phyloP scores from a whole-genome alignment of 177 flowering plant genomes.

The Vitis hybrid region DNA sequence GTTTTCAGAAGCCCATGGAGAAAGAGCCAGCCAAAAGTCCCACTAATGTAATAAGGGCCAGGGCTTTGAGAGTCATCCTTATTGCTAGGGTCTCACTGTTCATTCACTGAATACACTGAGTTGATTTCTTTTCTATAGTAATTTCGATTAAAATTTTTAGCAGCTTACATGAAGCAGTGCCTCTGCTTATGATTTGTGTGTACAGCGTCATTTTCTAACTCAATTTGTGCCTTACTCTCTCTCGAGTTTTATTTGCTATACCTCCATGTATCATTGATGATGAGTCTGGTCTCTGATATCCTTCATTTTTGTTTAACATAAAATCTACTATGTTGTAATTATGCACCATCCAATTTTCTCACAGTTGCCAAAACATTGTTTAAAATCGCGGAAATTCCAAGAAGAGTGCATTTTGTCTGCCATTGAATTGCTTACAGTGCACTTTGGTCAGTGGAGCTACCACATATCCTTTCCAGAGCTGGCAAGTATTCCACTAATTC shows the following conservation, averaged over 20 bases:
- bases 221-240: not conserved
- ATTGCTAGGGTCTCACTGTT: not conserved
- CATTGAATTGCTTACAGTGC: constrained; percentile 67
- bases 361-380: constrained; percentile 82
- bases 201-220: not conserved
- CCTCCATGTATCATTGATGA: not conserved
- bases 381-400: constrained; percentile 71
- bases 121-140: not conserved
- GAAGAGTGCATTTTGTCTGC: constrained; percentile 61
- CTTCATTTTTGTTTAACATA: not conserved
- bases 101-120: not conserved
- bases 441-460: constrained; percentile 89
- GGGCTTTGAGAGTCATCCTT: too few relatives aligned
- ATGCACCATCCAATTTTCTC: constrained; percentile 2
- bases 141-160: not conserved
- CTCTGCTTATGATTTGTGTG: not conserved
- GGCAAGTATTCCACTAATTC: constrained; percentile 75
- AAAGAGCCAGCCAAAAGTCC: too few relatives aligned
- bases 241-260: not conserved
- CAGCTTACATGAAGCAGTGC: not conserved
- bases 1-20: too few relatives aligned
- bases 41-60: too few relatives aligned
- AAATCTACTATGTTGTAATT: not conserved
- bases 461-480: constrained; percentile 94
- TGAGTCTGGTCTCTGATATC: not conserved